Evolutionary conservation across 306 rosid species (phyloP).

Genomic region (Hippophae rhamnoides): DNA sequence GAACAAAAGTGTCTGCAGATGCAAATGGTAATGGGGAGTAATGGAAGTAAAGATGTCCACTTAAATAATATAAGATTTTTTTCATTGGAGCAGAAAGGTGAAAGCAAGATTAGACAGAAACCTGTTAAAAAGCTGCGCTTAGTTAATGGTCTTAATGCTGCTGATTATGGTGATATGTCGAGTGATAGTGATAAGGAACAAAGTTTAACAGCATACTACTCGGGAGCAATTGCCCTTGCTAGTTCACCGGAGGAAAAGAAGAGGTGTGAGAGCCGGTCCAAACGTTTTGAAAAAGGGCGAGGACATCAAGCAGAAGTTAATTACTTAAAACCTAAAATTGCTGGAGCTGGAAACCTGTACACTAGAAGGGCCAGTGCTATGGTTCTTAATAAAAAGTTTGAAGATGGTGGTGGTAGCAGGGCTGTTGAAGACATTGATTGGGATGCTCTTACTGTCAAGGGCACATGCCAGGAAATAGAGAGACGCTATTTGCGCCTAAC

Average conservation of each 20-base stretch:
- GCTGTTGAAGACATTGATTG: slow-evolving; percentile 99
- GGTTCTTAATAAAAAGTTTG: slow-evolving; percentile 67
- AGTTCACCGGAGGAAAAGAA: slow-evolving; percentile 80
- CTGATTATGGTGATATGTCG: slow-evolving; percentile 64
- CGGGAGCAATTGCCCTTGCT: slow-evolving; percentile 61
- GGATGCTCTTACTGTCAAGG: slow-evolving; percentile 98
- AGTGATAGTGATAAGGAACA: slow-evolving; percentile 90
- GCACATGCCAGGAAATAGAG: slow-evolving; percentile 95
- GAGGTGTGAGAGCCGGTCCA: slow-evolving; percentile 91
- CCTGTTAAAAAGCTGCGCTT: slow-evolving; percentile 73
- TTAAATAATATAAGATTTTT: slow-evolving; percentile 41
- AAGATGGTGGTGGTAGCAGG: slow-evolving; percentile 60
- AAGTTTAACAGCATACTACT: slow-evolving; percentile 53
- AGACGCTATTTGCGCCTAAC: slow-evolving; percentile 94
- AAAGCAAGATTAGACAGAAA: slow-evolving; percentile 46
- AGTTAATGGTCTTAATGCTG: slow-evolving; percentile 33
- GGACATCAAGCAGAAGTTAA: slow-evolving; percentile 50
- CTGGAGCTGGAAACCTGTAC: slow-evolving; percentile 60
- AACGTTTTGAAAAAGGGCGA: slow-evolving; percentile 82
- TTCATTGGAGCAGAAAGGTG: slow-evolving; percentile 44
- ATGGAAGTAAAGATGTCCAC: slow-evolving; percentile 43
- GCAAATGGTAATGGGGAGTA: slow-evolving; percentile 36
- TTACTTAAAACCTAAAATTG: slow-evolving; percentile 45
- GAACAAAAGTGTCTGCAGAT: slow-evolving; percentile 34
- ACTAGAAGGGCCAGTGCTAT: slow-evolving; percentile 71